Evolutionary conservation across 1,284 basidiomycete genomes (phyloP).

Genomic region (Sanghuangporus weigelae): DNA sequence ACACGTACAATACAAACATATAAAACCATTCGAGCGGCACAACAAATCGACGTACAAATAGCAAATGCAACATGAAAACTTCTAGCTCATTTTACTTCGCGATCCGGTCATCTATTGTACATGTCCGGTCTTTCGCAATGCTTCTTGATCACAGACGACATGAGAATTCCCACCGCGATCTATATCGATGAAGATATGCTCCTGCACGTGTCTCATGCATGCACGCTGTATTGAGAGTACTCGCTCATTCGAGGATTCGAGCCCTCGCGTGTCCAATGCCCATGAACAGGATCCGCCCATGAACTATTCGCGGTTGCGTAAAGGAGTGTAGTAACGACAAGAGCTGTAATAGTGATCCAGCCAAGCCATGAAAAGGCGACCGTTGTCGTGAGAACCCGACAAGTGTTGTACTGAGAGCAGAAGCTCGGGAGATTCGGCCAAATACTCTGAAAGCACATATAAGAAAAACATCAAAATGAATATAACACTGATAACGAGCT

Average conservation of each 20-base stretch:
- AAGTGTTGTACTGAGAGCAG: conserved; percentile 52
- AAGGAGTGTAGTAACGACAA: conserved; percentile 46
- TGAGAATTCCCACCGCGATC: not conserved
- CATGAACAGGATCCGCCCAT: conserved; percentile 55
- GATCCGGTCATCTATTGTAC: no score
- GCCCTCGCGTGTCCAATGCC: conserved; percentile 37
- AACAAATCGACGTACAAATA: no score
- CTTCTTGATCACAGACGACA: not conserved
- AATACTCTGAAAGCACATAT: conserved; percentile 23
- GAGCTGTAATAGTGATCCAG: conserved; percentile 50
- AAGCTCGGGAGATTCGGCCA: conserved; percentile 56
- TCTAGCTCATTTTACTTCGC: no score
- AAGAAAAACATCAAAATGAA: not conserved
- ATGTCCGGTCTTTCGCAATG: no score
- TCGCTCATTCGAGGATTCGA: conserved; percentile 33
- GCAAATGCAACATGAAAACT: no score
- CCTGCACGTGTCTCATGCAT: not conserved
- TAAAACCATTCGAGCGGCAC: not conserved
- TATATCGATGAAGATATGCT: not conserved
- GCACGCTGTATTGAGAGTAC: conserved; percentile 21
- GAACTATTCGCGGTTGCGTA: conserved; percentile 57
- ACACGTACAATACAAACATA: not conserved
- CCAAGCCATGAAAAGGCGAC: conserved; percentile 69
- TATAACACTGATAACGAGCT: conserved; percentile 21
- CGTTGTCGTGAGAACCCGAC: conserved; percentile 59